phyloP scores from a whole-genome alignment of 495 filamentous ascomycete species.

The Aspergillus funiculosus region DNA sequence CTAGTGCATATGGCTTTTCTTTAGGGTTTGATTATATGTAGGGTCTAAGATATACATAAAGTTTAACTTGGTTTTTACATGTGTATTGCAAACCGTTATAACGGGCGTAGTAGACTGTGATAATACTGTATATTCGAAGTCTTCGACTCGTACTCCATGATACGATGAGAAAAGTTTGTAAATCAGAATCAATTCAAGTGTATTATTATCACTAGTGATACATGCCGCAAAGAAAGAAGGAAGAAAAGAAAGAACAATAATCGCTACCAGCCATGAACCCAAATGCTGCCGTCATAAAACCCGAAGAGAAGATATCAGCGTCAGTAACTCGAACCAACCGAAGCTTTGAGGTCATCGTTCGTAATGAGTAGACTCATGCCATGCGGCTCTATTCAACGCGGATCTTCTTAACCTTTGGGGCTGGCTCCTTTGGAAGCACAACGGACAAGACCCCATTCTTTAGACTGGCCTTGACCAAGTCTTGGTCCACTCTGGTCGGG shows the following conservation, averaged over 20 bases:
- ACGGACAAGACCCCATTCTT: slow-evolving; percentile 71
- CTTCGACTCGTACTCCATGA: no score
- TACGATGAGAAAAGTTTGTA: no score
- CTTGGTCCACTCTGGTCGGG: slow-evolving; percentile 66
- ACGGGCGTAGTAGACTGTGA: no score
- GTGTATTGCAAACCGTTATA: no score
- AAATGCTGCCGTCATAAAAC: neutral
- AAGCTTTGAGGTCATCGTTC: neutral
- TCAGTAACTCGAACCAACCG: neutral
- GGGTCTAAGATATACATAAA: no score
- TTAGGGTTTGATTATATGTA: no score
- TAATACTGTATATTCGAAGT: no score
- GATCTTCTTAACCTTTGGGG: slow-evolving; percentile 48
- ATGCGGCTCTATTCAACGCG: slow-evolving; percentile 44
- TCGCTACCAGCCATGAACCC: neutral
- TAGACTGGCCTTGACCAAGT: slow-evolving; percentile 66
- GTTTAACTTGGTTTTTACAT: no score
- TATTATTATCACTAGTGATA: slow-evolving; percentile 2
- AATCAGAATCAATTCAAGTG: neutral
- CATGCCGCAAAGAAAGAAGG: neutral
- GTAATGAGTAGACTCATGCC: neutral
- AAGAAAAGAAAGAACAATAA: neutral
- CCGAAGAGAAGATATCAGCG: neutral
- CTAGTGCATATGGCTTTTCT: no score
- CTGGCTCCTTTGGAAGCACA: slow-evolving; percentile 68